phyloP scores from a whole-genome alignment of 2,329 filamentous ascomycete species.

The Bipolaris victoriae region DNA sequence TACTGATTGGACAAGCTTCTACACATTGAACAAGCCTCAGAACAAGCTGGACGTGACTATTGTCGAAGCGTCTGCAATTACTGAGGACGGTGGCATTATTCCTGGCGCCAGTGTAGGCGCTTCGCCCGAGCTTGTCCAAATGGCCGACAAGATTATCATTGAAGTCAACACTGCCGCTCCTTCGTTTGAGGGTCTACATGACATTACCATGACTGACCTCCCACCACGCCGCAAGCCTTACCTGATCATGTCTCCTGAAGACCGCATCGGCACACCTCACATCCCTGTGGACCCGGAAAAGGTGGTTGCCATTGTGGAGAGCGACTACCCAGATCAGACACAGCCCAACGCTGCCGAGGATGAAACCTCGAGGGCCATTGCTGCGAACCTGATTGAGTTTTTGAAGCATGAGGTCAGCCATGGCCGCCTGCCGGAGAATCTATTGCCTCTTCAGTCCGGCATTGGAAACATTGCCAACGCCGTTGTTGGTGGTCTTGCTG shows the following conservation, averaged over 20 bases:
- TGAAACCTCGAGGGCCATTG: conserved; percentile 73
- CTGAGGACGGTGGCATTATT: conserved; percentile 86
- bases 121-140: conserved; percentile 83
- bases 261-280: conserved; percentile 81
- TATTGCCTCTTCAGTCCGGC: conserved; percentile 83
- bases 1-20: conserved; percentile 62
- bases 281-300: conserved; percentile 85
- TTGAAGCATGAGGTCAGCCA: conserved; percentile 83
- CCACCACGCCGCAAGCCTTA: conserved; percentile 84
- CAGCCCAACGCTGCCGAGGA: conserved; percentile 78
- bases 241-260: conserved; percentile 82
- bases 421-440: conserved; percentile 75
- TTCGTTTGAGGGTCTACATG: conserved; percentile 82
- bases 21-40: conserved; percentile 77
- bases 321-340: conserved; percentile 80
- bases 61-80: conserved; percentile 85
- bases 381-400: conserved; percentile 80
- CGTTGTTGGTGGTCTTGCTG: conserved; percentile 79
- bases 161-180: conserved; percentile 89
- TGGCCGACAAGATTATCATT: conserved; percentile 92
- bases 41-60: conserved; percentile 82
- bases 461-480: conserved; percentile 95
- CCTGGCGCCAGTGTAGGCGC: conserved; percentile 86
- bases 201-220: conserved; percentile 87
- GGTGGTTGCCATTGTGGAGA: conserved; percentile 84